These are phyloP conservation scores for Colletotrichum chlorophyti DNA, from an alignment of 2,329 filamentous ascomycete genomes.

Conservation along the genomic window DNA sequence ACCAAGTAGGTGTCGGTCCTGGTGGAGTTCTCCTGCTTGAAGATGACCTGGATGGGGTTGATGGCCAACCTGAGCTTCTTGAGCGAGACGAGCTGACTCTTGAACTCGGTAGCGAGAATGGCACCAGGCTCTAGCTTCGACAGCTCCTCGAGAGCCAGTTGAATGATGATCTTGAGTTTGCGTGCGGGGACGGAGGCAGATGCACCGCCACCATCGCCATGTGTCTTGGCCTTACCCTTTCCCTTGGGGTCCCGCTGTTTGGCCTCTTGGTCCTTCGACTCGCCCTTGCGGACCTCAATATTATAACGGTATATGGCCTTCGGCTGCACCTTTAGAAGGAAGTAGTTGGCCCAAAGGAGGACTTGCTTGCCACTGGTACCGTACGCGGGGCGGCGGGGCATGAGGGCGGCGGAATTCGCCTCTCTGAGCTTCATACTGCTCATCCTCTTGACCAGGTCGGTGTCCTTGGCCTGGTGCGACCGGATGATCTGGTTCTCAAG, in stretches of 20 bases:
- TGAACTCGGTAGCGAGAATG: conserved; percentile 56
- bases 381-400: conserved; percentile 57
- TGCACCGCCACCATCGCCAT: conserved; percentile 19
- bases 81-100: conserved; percentile 52
- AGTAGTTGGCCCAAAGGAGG: conserved; percentile 62
- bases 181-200: conserved; percentile 45
- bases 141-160: conserved; percentile 44
- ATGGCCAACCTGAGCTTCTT: conserved; percentile 43
- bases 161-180: conserved; percentile 51
- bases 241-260: conserved; percentile 30
- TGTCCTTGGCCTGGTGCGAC: conserved; percentile 35
- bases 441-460: conserved; percentile 44
- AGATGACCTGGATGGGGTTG: conserved; percentile 42
- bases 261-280: conserved; percentile 15
- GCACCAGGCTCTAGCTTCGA: conserved; percentile 36
- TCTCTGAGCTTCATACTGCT: conserved; percentile 39
- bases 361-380: conserved; percentile 50
- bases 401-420: conserved; percentile 11
- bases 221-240: conserved; percentile 16
- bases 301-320: conserved; percentile 52
- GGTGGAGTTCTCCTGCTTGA: conserved; percentile 40
- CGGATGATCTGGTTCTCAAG: conserved; percentile 50
- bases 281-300: conserved; percentile 41
- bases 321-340: conserved; percentile 47
- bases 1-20: conserved; percentile 46